Conservation (phyloP, 2,329 filamentous ascomycete species). For the Parasarocladium wereldwijsianum region DNA sequence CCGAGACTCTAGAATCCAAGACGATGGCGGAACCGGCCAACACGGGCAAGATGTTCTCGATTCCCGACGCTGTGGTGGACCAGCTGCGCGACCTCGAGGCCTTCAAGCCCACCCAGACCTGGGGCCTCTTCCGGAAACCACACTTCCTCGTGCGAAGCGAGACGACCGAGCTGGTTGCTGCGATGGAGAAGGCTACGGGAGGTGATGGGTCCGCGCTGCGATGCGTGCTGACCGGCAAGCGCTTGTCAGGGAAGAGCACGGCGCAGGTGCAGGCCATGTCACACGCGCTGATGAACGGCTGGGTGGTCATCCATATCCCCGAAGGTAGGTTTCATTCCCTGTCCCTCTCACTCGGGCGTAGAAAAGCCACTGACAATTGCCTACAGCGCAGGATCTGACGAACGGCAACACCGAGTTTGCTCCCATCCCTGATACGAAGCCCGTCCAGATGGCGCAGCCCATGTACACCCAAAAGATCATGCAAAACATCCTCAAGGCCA, state of each 20-base stretch:
- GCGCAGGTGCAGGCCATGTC: conserved; percentile 71
- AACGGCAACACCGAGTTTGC: conserved; percentile 71
- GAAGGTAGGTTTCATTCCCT: conserved; percentile 50
- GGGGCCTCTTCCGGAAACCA: conserved; percentile 73
- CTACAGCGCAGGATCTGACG: conserved; percentile 61
- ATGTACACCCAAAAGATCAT: conserved; percentile 64
- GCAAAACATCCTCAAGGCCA: conserved; percentile 56
- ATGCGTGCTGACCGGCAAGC: conserved; percentile 58
- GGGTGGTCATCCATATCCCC: conserved; percentile 80
- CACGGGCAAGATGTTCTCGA: conserved; percentile 50
- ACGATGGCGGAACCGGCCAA: conserved; percentile 39
- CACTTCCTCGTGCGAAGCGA: conserved; percentile 66
- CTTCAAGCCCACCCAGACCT: conserved; percentile 82
- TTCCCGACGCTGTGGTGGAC: conserved; percentile 60
- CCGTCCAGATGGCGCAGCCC: conserved; percentile 59
- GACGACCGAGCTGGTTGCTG: conserved; percentile 54
- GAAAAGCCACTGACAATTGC: not conserved
- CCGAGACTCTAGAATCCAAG: conserved; percentile 43
- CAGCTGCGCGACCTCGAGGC: conserved; percentile 70
- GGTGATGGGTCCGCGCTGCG: conserved; percentile 37
- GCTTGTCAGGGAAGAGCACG: conserved; percentile 73
- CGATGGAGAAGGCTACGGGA: conserved; percentile 40
- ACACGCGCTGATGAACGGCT: conserved; percentile 67
- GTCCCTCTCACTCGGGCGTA: not conserved
- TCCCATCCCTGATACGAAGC: conserved; percentile 44